Base-by-base conservation (phyloP, 2,329 filamentous ascomycete species). In the Xylaria sp. region DNA sequence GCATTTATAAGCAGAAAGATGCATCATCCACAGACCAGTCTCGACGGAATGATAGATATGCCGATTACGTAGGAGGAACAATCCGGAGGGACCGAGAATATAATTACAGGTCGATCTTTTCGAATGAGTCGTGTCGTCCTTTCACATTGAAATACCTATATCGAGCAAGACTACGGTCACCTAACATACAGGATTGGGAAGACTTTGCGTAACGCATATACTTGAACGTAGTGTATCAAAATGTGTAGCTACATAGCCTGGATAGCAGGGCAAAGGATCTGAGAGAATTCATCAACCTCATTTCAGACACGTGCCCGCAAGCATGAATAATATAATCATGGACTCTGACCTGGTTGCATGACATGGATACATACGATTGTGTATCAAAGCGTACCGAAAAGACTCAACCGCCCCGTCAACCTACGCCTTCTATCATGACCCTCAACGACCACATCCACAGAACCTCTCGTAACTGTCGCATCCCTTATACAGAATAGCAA, bases 1-100 rank as follows among this genome's bases (percentile, higher is more conserved):
- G 52, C 64, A 65, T 65, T 65, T 61, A 56, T 65, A 65, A 65
- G 63, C 56, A 39, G 36, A 6, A 34, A 55, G 50, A 34, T 32
- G 32, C n/a, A 28, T 28, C 43, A 32, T 15, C 4, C 15, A 15
- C 7, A 43, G n/a, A n/a, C 6, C 60, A 34, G 30, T 18, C 32
- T 36, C 1, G 15, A 34, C 58, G 52, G 63, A 61, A 18, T 20
- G 58, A 62, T 36, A 52, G 50, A 66, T 62, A 32, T 28, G 12
- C 57, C 59, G 45, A 39, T 39, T 39, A 39, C 36, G 36, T 39
- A 64, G 50, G 45, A 57, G 15, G 28, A 46, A 59, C 30, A 18
- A 13, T 18, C 12, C 20, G 46, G 46, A 28, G 15, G n/a, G 50
- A 20, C 15, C 34, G n/a, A 23, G n/a, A 56, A 13, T 36, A 56